A percentile compares a stretch with the other conserved stretches of the same genome.
These are phyloP conservation scores for Apiospora hydei DNA, from an alignment of 2,329 filamentous ascomycete genomes.

Conservation along the genomic window DNA sequence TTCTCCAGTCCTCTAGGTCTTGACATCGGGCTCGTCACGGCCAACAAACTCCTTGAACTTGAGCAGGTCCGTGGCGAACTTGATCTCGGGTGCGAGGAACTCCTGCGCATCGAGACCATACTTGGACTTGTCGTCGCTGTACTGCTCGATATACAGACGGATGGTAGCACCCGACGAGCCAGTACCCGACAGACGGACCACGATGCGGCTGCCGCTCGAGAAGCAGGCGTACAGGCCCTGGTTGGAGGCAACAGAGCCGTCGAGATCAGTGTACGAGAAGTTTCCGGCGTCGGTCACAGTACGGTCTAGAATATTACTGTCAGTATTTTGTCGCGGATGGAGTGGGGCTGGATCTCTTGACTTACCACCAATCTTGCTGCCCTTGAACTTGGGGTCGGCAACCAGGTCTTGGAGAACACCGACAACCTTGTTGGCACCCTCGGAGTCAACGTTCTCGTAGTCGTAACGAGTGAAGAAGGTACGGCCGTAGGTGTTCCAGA, in stretches of 20 bases:
- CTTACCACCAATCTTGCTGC: constrained; percentile 77
- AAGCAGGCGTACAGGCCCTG: constrained; percentile 96
- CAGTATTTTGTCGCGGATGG: constrained; percentile 28
- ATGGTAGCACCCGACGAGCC: constrained; percentile 96
- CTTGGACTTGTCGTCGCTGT: constrained; percentile 80
- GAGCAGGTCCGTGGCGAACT: constrained; percentile 82
- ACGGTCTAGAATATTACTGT: constrained; percentile 57
- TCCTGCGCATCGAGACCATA: constrained; percentile 88
- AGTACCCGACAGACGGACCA: constrained; percentile 93
- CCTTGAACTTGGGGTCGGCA: constrained; percentile 76
- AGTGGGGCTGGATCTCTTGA: constrained; percentile 22
- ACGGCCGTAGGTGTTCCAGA: constrained; percentile 95
- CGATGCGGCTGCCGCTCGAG: constrained; percentile 91
- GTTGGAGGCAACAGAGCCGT: constrained; percentile 93
- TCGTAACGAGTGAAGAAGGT: constrained; percentile 99
- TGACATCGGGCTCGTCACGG: constrained; percentile 92
- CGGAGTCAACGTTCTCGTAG: constrained; percentile 93
- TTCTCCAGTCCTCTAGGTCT: constrained; percentile 70
- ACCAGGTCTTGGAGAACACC: constrained; percentile 82
- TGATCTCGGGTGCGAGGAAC: constrained; percentile 89
- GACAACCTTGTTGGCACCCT: constrained; percentile 90
- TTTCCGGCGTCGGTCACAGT: constrained; percentile 91
- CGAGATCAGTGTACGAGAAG: constrained; percentile 98
- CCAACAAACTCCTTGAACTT: constrained; percentile 95
- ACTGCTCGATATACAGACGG: constrained; percentile 95